Conservation (phyloP, 805 yeast species). For the Maudiozyma saulgeensis region DNA sequence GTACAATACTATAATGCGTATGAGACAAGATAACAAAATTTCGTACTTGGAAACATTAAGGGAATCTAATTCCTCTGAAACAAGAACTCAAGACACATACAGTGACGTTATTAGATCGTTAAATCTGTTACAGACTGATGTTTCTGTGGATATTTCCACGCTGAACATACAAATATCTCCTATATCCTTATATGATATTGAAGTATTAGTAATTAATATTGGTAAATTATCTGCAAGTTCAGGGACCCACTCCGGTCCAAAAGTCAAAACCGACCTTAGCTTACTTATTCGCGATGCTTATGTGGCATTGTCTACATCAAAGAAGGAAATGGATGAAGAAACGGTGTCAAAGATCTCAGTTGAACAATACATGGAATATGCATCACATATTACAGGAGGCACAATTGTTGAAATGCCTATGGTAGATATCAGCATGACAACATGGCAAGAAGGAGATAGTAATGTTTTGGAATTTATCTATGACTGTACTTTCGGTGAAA, state of each 20-base stretch:
- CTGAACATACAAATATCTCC: constrained; percentile 68
- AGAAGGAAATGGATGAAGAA: constrained; percentile 41
- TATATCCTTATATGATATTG: constrained; percentile 66
- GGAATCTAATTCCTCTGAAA: constrained; percentile 38
- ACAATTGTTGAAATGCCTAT: constrained; percentile 73
- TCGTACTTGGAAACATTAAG: constrained; percentile 69
- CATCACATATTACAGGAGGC: constrained; percentile 64
- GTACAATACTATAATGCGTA: constrained; percentile 55
- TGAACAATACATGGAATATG: constrained; percentile 45
- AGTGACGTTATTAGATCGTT: constrained; percentile 25
- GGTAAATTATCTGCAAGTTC: constrained; percentile 46
- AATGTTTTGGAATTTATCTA: constrained; percentile 57
- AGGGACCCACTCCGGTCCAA: constrained; percentile 31
- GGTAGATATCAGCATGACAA: constrained; percentile 62
- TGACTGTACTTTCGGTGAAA: constrained; percentile 72
- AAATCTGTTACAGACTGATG: constrained; percentile 47
- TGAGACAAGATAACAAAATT: constrained; percentile 59
- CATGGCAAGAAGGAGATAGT: constrained; percentile 48
- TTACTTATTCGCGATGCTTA: constrained; percentile 53
- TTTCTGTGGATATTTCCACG: constrained; percentile 51
- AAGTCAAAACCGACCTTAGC: constrained; percentile 44
- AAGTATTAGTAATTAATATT: constrained; percentile 55
- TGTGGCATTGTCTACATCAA: constrained; percentile 58
- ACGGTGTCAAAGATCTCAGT: constrained; percentile 38
- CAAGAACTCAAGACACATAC: constrained; percentile 17